phyloP scores from a whole-genome alignment of 305 asterid species.

The Andrographis paniculata region DNA sequence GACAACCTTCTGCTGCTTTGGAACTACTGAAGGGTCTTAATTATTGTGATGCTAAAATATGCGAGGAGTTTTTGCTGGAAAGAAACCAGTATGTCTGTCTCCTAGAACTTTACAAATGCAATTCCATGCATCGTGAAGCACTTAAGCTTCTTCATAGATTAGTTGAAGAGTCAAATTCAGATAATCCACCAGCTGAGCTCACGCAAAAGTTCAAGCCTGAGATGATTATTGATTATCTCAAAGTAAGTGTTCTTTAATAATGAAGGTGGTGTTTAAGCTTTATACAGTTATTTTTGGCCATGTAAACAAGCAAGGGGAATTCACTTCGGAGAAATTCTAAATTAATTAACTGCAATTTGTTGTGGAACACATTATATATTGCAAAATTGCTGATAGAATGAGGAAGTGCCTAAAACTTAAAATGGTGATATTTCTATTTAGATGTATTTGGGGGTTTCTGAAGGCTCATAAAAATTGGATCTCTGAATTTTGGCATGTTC shows the following conservation, averaged over 20 bases:
- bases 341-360: neutral
- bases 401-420: neutral
- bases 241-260: conserved; percentile 43
- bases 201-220: conserved; percentile 88
- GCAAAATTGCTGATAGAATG: conserved; percentile 13
- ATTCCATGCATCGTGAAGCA: conserved; percentile 83
- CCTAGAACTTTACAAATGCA: conserved; percentile 82
- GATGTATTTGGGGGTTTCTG: neutral
- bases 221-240: conserved; percentile 87
- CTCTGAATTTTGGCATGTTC: too few species aligned
- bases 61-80: conserved; percentile 81
- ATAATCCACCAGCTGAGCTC: conserved; percentile 68
- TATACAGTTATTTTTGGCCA: neutral
- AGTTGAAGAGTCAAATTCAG: conserved; percentile 81
- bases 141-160: conserved; percentile 79
- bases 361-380: conserved; percentile 8
- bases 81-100: conserved; percentile 60
- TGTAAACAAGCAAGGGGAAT: conserved; percentile 7
- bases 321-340: conserved; percentile 15
- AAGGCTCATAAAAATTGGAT: too few species aligned
- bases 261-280: conserved; percentile 17
- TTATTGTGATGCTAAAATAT: conserved; percentile 76
- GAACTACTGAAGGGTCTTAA: conserved; percentile 78
- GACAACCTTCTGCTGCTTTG: conserved; percentile 82
- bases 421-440: neutral